Base-by-base conservation (phyloP, 768 basidiomycete genomes). In the Tricholoma matsutake region DNA sequence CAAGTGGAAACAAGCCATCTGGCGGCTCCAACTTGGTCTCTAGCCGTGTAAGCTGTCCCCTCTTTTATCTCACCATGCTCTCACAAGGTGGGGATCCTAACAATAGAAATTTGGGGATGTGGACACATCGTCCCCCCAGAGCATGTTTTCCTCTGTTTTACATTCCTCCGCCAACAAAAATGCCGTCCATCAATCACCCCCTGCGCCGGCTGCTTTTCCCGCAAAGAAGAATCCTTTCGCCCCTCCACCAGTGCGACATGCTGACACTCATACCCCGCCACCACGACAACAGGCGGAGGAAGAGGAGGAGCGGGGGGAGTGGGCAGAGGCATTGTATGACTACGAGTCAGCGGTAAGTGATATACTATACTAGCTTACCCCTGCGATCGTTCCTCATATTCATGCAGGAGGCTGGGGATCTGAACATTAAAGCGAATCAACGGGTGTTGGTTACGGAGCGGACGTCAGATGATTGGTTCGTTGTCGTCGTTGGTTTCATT, bases 261-360 rank as follows among this genome's bases (percentile, higher is more conserved):
- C 67, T 37, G 67, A n/a, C 61, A 68, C 22, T 58, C 69, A 69
- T 10, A 70, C 72, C 8, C 68, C 73, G 18, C 70, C 74, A 25
- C 60, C 69, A 52, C 71, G 67, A 29, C 67, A 69, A 6, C 74
- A 75, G 37, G 74, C 72, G 32, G 71, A 73, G 56, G 72, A 73
- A 56, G 67, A 77, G 34, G 78, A 74, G 54, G 67, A 66, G 8
- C 66, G 73, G 35, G 89, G 88, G 4, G 87, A 89, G 62, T 93
- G 91, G 91, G 89, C 84, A 14, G 86, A 92, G 66, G 91, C 78
- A 4, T 65, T 91, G 71, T 93, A 92, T 67, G 90, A 89, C 61
- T 93, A 89, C 75, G 75, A 75, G 45, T 86, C 89, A 55, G 76
- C 77, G 66, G 91, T 91, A 64, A 41, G 62, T 52, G 13, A 4